Conservation (phyloP, 768 basidiomycete genomes). For the Suillus cothurnatus region DNA sequence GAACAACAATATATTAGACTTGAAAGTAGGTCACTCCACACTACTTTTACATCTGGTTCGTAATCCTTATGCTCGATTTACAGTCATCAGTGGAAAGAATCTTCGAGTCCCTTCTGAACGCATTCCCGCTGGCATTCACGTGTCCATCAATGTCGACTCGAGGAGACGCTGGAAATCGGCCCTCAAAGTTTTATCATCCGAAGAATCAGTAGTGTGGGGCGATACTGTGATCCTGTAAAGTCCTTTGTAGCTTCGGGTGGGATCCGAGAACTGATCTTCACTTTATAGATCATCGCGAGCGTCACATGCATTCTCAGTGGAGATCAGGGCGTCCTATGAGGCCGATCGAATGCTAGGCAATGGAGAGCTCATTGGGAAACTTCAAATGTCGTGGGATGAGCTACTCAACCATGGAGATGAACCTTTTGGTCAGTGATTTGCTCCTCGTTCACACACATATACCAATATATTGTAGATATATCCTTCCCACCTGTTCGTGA, state of each 20-base stretch:
- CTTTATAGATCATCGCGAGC: not conserved
- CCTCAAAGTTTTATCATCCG: not conserved
- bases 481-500: not conserved
- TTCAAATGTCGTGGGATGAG: not conserved
- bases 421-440: not conserved
- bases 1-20: not conserved
- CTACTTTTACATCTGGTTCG: not conserved
- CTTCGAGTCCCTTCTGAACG: not conserved
- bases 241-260: accelerated
- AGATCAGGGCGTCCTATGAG: not conserved
- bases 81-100: not conserved
- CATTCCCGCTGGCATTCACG: not conserved
- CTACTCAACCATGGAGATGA: not conserved
- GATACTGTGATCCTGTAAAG: not conserved
- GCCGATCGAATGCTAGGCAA: not conserved
- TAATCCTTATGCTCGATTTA: too few species aligned
- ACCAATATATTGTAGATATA: not conserved
- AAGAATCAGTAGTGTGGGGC: not conserved
- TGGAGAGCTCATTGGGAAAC: not conserved
- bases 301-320: not conserved
- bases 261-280: not conserved
- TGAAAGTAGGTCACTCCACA: not conserved
- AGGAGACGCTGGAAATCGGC: not conserved
- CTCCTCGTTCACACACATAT: not conserved
- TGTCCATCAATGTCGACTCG: not conserved